Percentiles rank a stretch among this genome's conserved stretches.
phyloP scores from a whole-genome alignment of 2,329 filamentous ascomycete genomes.

The Cladosporium cucumerinum region DNA sequence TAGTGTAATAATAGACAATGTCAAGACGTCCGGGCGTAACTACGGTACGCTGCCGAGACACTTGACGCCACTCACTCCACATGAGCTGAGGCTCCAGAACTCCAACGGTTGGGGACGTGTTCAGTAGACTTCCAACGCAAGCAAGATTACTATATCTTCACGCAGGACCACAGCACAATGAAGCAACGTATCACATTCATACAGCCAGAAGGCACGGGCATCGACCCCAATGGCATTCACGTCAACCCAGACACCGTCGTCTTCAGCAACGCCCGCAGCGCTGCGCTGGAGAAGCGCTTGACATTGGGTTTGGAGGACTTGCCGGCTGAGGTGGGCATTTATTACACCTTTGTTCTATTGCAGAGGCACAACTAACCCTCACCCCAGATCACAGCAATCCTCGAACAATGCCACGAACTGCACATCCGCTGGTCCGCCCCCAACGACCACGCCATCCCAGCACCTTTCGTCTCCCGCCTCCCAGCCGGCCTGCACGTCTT shows the following conservation, averaged over 20 bases:
- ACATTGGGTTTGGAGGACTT: conserved; percentile 73
- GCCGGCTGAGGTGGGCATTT: conserved; percentile 55
- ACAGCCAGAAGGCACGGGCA: conserved; percentile 59
- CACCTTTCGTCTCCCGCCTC: conserved; percentile 71
- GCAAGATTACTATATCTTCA: not conserved
- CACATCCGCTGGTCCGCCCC: conserved; percentile 76
- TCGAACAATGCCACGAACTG: conserved; percentile 66
- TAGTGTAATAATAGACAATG: not conserved
- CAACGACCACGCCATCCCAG: conserved; percentile 54
- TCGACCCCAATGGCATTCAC: conserved; percentile 62
- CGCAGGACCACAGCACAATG: conserved; percentile 49
- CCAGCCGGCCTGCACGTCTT: conserved; percentile 80
- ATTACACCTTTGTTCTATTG: not conserved
- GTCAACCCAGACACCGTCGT: conserved; percentile 54
- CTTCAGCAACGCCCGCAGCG: conserved; percentile 56
- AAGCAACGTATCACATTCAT: conserved; percentile 74
- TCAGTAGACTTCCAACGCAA: not conserved
- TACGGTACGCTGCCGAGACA: conserved; percentile 6
- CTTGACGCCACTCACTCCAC: not conserved
- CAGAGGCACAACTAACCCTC: not conserved
- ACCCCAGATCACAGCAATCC: conserved; percentile 19
- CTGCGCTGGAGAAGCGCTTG: conserved; percentile 73
- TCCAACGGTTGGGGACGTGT: not conserved
- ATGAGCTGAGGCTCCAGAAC: not conserved
- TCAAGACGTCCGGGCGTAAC: not conserved